Base-by-base conservation (phyloP, 1,139 yeast genomes). In the Yamadazyma jaroonii region DNA sequence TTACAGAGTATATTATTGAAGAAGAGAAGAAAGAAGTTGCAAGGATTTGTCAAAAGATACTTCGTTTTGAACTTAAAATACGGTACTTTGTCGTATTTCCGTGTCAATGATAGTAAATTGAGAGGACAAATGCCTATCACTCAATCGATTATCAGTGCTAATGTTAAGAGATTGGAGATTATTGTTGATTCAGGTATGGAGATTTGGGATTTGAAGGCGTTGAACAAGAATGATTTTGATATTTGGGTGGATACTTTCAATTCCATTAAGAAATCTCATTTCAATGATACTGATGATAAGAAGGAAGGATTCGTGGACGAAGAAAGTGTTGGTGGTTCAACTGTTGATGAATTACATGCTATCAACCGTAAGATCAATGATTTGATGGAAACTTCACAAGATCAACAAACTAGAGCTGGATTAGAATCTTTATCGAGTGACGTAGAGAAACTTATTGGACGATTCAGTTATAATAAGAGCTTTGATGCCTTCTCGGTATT, bases 111-210 rank as follows among this genome's bases (percentile, higher is more conserved):
- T 43, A 78, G 79, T 44, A 79, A 82, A 43, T 74, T 88, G 43
- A 74, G 97, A 41, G 98, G 98, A 37, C 92, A 88, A 52, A 89
- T 92, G 88, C 95, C 95, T 14, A 79, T 92, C 33, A 79, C 77
- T 37, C 74, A 84, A 34, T 81, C 95, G 8, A 86, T 85, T 20
- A 79, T 92, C 3, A 79, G 94, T 41, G 97, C 95, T 2, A 82
- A 84, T 50, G 72, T 79, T 23, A 75, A 76, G 38, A 77, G 78
- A 21, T 65, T 79, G 36, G 85, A 85, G 50, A 80, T 92, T 34
- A 82, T 84, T 37, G 75, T 92, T 45, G 97, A 92, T 58, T 88
- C 97, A 0, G 98, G 98, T 2, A 83, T 92, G 81, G 98, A 92
- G 57, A 81, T 87, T 11, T 92, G 98, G 98, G 81, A 79, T 35